Evolutionary conservation across 2,329 filamentous ascomycete species (phyloP), one percentile per base, ranked within the genome.

Genomic region (Sodiomyces alkalinus): DNA sequence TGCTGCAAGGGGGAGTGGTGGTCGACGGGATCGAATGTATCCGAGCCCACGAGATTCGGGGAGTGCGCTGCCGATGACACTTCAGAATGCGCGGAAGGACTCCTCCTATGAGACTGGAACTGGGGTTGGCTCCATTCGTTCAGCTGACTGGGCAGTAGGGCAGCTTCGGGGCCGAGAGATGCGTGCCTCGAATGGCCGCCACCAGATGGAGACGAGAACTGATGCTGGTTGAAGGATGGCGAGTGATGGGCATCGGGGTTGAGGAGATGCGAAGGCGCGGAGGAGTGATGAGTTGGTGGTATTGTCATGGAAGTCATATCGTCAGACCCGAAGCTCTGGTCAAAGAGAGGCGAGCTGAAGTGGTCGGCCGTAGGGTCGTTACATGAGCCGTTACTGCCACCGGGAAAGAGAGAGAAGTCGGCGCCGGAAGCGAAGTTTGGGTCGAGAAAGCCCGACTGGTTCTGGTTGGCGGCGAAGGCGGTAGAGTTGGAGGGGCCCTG

Each of bases 51-150:
- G 32, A 93, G 56, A 45, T 82, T 83, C 4, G 87, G 87, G 12
- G 87, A 94, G 15, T 76, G 80, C 14, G 80, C 75, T 11, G 76
- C 80, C 12, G 83, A 92, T 5, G 77, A 93, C 5, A 93, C 76
- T 40, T 94, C 87, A 3, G 85, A 93, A 44, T 78, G 83, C 41
- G 94, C 87, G n/a, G 86, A 94, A 1, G 82, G 80, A 20, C 72
- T 75, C 44, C 86, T 73, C 41, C 85, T 70, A 48, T 94, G 87
- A n/a, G 70, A 64, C 39, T 81, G 77, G 45, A 92, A 94, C 34
- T 70, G 64, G 10, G 59, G 52, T 31, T 62, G 60, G 22, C 41
- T 60, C 67, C 67, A 73, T 33, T 72, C 66, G 29, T 41, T 42
- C 26, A 62, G 40, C 38, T 69, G 66, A n/a, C 52, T 56, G 3